Base-by-base conservation (phyloP, 192 early-diverging fungal species). In the Podila verticillata region DNA sequence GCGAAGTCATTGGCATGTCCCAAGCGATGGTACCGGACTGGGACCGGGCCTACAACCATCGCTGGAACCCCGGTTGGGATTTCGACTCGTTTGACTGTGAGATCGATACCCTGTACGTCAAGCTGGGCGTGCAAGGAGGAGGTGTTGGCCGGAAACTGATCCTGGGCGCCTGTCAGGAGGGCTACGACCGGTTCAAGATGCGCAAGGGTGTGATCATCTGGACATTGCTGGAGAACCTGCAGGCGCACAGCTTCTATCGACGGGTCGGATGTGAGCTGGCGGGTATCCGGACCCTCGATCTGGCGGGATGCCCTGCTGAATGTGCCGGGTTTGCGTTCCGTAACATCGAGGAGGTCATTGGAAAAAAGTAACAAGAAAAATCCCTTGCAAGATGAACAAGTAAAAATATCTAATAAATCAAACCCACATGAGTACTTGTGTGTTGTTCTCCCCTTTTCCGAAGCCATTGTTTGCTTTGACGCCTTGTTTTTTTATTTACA, bases 51-150 rank as follows among this genome's bases (percentile, higher is more conserved):
- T 66, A 80, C 56, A 70, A 72, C 39, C 75, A 72, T n/a, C 75
- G 75, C 29, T 80, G 59, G 30, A 44, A 72, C 1, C 58, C 65
- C 4, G 65, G 75, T 7, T 80, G 65, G 64, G 63, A 69, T 7
- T 57, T 67, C 20, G 61, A 80, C 0, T 59, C 54, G 20, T 80
- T 80, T 35, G 75, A 80, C 62, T 71, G 75, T 36, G 75, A 80
- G 48, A 72, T 80, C 65, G 75, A 80, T 49, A 80, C 75, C 12
- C 70, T 80, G 28, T 80, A 80, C 56, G 75, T 80, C 39, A 80
- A 80, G 47, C 36, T 80, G 5, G 75, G 75, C 0, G 69, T 80
- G 20, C 75, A 80, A 19, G 75, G 75, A 19, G 75, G 75, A 28
- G 75, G 75, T 0, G 19, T 80, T 28, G 75, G 75, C 19, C 69